Evolutionary conservation across 2,329 filamentous ascomycete genomes (phyloP), one percentile per base, ranked within the genome.

Genomic region (Cladosporium sp.): DNA sequence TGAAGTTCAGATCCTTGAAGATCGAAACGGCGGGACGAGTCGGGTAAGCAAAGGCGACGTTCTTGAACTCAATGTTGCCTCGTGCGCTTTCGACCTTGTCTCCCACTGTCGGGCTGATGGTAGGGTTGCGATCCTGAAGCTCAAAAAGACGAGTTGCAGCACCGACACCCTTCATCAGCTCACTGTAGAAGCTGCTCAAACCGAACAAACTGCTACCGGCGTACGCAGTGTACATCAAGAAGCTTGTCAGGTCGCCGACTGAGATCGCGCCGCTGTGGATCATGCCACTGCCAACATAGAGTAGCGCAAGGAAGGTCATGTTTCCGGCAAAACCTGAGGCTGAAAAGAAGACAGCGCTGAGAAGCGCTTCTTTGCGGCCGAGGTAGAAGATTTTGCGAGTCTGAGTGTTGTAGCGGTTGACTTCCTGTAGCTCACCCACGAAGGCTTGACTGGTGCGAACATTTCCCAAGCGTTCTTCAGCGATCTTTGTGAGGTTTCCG

Each of bases 121-220:
- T 88, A 0, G 92, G 89, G 60, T 90, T 80, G 63, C 94, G 87
- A 73, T 99, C 94, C 72, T 97, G 92, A 5, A 99, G 83, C 71
- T 99, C 94, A 69, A 99, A 99, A 1, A 99, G 81, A 61, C 94
- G 88, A 69, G 89, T 96, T n/a, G 94, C 94, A 42, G 94, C 94
- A 68, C 95, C 94, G 3, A 96, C 93, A 42, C 95, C 95, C 75
- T 99, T 99, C 94, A 99, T 99, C 62, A 99, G 82, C 72, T 99
- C 94, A 0, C 92, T 96, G 75, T 97, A 99, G 76, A 99, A 99
- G 59, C 90, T 91, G 3, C 92, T 96, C 1, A 99, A 80, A 3
- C 94, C 94, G 66, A 97, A 96, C 63, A 99, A 84, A 74, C 90
- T 96, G 51, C 90, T 94, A 17, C 86, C 86, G 55, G 86, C 86